Evolutionary conservation across 2,329 filamentous ascomycete species (phyloP).

Genomic region (Ceratocystis cubensis): DNA sequence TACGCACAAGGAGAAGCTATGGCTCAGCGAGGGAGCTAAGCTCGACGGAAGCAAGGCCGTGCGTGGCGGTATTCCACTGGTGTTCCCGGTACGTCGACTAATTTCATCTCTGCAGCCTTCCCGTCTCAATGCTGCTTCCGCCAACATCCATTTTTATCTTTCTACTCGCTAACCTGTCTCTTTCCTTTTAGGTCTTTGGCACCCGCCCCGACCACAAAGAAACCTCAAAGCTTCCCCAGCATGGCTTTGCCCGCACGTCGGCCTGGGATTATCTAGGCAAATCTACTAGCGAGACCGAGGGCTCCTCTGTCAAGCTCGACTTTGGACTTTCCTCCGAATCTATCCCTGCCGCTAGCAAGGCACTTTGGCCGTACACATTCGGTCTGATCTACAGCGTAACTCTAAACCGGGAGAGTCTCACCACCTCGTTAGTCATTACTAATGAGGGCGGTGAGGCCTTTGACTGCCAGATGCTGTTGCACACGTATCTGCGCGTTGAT

Average conservation of each 20-base stretch:
- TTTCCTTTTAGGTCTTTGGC: constrained; percentile 59
- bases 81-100: constrained; percentile 63
- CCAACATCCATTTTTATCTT: too few species aligned
- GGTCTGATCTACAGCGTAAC: constrained; percentile 89
- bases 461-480: constrained; percentile 82
- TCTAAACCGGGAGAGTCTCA: constrained; percentile 58
- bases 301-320: constrained; percentile 73
- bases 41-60: constrained; percentile 84
- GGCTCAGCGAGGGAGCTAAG: constrained; percentile 65
- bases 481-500: constrained; percentile 75
- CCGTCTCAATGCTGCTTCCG: too few species aligned
- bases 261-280: constrained; percentile 92
- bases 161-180: background rate
- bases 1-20: constrained; percentile 68
- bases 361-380: constrained; percentile 77
- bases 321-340: constrained; percentile 73
- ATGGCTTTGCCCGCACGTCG: constrained; percentile 84
- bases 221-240: constrained; percentile 73
- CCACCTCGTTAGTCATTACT: constrained; percentile 72
- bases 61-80: constrained; percentile 78
- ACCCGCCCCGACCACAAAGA: constrained; percentile 62
- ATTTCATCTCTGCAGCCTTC: background rate
- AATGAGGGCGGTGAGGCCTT: constrained; percentile 75
- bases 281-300: constrained; percentile 41
- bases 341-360: constrained; percentile 53